Percentiles rank a stretch among this genome's conserved stretches.
These are phyloP conservation scores for Diospyros lotus DNA, from an alignment of 148 eudicot genomes.

Conservation along the genomic window DNA sequence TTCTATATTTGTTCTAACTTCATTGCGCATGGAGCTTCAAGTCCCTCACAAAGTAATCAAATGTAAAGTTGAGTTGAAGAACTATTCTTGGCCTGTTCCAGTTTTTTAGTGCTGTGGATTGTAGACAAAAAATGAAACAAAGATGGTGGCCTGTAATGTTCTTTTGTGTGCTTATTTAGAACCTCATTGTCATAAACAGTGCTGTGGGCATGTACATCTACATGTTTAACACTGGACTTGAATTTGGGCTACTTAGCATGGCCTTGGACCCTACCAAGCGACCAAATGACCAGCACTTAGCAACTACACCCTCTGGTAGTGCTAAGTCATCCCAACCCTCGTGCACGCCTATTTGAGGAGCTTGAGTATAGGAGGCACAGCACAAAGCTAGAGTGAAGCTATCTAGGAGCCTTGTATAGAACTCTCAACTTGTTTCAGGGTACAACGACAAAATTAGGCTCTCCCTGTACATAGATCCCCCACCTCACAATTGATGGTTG, in stretches of 20 bases:
- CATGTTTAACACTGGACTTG: conserved; percentile 1
- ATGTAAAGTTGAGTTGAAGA: neutral
- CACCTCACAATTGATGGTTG: too few species aligned
- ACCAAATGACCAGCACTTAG: too few species aligned
- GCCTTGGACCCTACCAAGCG: too few species aligned
- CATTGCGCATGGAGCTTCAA: neutral
- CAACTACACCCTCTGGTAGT: too few species aligned
- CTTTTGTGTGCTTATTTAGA: neutral
- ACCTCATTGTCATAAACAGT: neutral
- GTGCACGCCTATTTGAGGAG: too few species aligned
- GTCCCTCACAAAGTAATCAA: neutral
- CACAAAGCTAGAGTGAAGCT: too few species aligned
- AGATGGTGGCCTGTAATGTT: neutral
- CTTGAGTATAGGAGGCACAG: too few species aligned
- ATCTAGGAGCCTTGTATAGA: too few species aligned
- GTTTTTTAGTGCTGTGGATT: neutral
- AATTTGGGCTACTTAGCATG: neutral
- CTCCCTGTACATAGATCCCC: too few species aligned
- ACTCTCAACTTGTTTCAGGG: too few species aligned
- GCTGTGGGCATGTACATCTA: neutral
- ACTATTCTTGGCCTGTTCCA: neutral
- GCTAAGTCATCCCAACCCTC: too few species aligned
- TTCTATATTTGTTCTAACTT: neutral
- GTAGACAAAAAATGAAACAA: neutral
- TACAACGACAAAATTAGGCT: too few species aligned